These are phyloP conservation scores for Euphorbia celastroides DNA, from an alignment of 441 rosid genomes.

Conservation along the genomic window DNA sequence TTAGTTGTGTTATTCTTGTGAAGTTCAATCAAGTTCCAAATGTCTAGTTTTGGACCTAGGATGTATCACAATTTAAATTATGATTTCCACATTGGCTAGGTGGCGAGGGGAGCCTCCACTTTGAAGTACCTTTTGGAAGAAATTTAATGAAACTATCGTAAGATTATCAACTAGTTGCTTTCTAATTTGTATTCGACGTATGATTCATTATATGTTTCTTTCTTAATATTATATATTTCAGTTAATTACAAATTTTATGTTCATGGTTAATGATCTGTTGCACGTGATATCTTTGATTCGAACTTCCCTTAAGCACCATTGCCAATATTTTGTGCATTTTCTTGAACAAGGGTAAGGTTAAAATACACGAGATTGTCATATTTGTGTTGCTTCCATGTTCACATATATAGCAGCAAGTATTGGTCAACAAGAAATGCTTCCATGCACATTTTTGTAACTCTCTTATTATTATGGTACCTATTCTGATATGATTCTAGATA, in stretches of 20 bases:
- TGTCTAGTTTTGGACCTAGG: neutral
- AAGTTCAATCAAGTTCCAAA: neutral
- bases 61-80: neutral
- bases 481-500: neutral
- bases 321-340: neutral
- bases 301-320: neutral
- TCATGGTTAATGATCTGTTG: neutral
- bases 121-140: neutral
- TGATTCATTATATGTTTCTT: neutral
- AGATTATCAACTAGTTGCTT: no score
- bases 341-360: neutral
- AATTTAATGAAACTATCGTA: no score
- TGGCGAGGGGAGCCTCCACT: neutral
- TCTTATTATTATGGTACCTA: neutral
- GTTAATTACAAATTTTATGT: no score
- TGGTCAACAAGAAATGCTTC: neutral
- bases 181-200: conserved; percentile 8
- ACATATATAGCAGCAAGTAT: neutral
- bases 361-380: neutral
- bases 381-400: neutral
- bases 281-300: neutral
- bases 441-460: neutral
- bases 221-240: no score
- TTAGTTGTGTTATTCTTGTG: neutral
- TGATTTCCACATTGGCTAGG: neutral